Evolutionary conservation across 345 rosid species (phyloP).

Genomic region (Cochlearia excelsa): DNA sequence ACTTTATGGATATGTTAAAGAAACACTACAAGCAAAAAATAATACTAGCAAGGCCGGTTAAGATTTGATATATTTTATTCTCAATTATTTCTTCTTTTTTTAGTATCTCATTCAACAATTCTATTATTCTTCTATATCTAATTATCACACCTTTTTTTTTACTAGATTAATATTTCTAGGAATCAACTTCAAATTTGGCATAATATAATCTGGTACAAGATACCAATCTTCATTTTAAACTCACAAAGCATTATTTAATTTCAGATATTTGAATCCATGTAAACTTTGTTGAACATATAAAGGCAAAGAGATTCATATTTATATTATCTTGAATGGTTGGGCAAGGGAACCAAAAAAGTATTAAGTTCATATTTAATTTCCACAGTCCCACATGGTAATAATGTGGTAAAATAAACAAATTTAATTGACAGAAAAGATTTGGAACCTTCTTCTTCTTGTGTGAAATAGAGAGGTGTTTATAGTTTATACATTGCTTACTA

Average conservation of each 20-base stretch:
- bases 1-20: slow-evolving; percentile 6
- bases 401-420: neutral
- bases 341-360: neutral
- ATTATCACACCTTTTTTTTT: slow-evolving; percentile 4
- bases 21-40: slow-evolving; percentile 4
- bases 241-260: neutral
- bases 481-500: no score
- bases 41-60: slow-evolving; percentile 22
- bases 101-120: slow-evolving; percentile 14
- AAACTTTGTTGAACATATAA: neutral
- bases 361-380: slow-evolving; percentile 8
- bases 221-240: slow-evolving; percentile 12
- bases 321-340: neutral
- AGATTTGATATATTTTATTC: slow-evolving; percentile 17
- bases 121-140: slow-evolving; percentile 14
- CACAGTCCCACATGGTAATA: slow-evolving; percentile 1
- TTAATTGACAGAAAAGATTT: no score
- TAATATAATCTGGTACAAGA: slow-evolving; percentile 9
- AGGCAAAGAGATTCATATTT: slow-evolving; percentile 1
- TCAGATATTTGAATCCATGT: slow-evolving; percentile 5
- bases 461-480: no score
- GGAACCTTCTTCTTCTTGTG: no score
- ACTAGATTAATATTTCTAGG: neutral
- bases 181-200: slow-evolving; percentile 15
- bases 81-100: slow-evolving; percentile 30